Percentiles rank a stretch among this genome's conserved stretches.
These are phyloP conservation scores for Fomitopsis serialis DNA, from an alignment of 768 basidiomycete genomes.

Conservation along the genomic window DNA sequence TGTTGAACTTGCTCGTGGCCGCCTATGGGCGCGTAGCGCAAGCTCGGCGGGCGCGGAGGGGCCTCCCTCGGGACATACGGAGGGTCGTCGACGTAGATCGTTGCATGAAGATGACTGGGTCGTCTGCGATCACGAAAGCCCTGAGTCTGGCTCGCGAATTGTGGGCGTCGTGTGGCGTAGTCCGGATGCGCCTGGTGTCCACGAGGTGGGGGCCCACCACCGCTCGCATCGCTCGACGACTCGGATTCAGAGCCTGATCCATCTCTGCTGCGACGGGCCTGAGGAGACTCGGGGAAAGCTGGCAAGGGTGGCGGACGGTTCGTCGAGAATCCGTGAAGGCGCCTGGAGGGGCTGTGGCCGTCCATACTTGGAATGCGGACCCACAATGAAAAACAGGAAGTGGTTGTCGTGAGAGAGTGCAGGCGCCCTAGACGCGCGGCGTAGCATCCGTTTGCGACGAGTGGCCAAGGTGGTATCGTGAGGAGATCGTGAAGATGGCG, in stretches of 20 bases:
- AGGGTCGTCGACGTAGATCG: conserved; percentile 13
- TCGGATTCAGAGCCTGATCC: conserved; percentile 14
- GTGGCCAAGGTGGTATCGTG: background rate
- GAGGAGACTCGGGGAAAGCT: conserved; percentile 7
- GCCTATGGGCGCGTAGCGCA: conserved; percentile 5
- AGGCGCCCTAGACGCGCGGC: background rate
- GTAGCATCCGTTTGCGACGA: background rate
- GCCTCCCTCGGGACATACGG: conserved; percentile 13
- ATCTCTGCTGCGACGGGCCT: conserved; percentile 5
- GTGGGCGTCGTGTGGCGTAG: conserved; percentile 4
- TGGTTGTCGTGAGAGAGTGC: conserved; percentile 15
- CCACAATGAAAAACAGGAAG: conserved; percentile 13
- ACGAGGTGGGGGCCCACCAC: conserved; percentile 4
- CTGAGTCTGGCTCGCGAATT: conserved; percentile 6
- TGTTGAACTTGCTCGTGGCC: conserved; percentile 2
- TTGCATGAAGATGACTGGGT: conserved; percentile 6
- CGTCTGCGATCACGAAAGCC: conserved; percentile 4
- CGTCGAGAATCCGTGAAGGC: conserved; percentile 14
- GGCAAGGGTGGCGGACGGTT: conserved; percentile 9
- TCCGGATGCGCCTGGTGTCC: conserved; percentile 6
- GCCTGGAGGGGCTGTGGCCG: conserved; percentile 14
- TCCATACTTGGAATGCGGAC: conserved; percentile 19
- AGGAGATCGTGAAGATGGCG: background rate
- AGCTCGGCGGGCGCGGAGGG: background rate
- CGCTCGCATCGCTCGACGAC: conserved; percentile 11